Percentiles rank a stretch among this genome's conserved stretches.
Evolutionary conservation across 2,329 filamentous ascomycete species (phyloP).

Genomic region (Colletotrichum sp.): DNA sequence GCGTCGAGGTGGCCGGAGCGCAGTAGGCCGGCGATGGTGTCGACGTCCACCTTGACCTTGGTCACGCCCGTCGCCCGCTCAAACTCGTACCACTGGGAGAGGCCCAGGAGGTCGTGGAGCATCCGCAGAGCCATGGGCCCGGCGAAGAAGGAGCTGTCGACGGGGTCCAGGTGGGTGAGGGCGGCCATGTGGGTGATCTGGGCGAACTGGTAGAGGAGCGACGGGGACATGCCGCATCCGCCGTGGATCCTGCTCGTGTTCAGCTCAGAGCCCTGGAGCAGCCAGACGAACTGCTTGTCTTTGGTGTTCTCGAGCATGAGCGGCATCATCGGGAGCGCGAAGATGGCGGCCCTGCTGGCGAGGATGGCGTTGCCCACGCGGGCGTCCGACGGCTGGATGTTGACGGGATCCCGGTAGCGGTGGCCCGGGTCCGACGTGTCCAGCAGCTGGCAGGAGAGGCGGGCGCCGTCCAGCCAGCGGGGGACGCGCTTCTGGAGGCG

Average conservation of each 20-base stretch:
- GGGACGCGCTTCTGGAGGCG: slow-evolving; percentile 37
- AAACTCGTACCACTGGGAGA: slow-evolving; percentile 18
- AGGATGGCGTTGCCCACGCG: slow-evolving; percentile 44
- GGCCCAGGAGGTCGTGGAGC: slow-evolving; percentile 26
- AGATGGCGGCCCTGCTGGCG: slow-evolving; percentile 41
- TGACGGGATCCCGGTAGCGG: slow-evolving; percentile 38
- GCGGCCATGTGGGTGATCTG: slow-evolving; percentile 42
- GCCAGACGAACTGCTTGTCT: slow-evolving; percentile 40
- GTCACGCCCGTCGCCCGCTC: not conserved
- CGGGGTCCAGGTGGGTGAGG: slow-evolving; percentile 25
- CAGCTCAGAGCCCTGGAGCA: slow-evolving; percentile 38
- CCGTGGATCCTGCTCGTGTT: slow-evolving; percentile 44
- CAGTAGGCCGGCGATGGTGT: not conserved
- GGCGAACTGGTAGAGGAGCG: slow-evolving; percentile 39
- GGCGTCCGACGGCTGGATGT: slow-evolving; percentile 37
- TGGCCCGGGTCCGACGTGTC: slow-evolving; percentile 38
- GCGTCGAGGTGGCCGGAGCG: not conserved
- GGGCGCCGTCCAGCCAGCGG: slow-evolving; percentile 43
- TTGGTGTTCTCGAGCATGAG: slow-evolving; percentile 32
- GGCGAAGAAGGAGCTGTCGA: not conserved
- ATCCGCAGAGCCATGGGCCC: slow-evolving; percentile 27
- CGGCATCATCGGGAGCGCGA: slow-evolving; percentile 43
- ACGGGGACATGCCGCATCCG: slow-evolving; percentile 46
- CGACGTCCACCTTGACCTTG: not conserved
- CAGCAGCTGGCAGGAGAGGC: slow-evolving; percentile 37